A percentile compares a stretch with the other conserved stretches of the same genome.
These are phyloP conservation scores for Periconia macrospinosa DNA, from an alignment of 2,329 filamentous ascomycete genomes.

Conservation along the genomic window DNA sequence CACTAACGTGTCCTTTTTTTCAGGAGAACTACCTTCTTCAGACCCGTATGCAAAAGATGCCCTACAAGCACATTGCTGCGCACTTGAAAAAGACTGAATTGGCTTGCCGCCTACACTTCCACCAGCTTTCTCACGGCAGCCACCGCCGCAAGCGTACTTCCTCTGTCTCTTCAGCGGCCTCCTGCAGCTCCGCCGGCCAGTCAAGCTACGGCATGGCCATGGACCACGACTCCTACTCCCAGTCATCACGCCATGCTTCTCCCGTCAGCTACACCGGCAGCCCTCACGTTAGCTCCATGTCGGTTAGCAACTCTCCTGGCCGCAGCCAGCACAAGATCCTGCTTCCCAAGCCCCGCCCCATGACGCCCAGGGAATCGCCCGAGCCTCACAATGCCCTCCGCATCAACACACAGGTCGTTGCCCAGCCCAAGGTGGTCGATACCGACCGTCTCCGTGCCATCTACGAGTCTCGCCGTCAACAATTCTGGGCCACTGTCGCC, in stretches of 20 bases:
- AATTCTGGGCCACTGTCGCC: slow-evolving; percentile 74
- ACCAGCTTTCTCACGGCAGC: slow-evolving; percentile 80
- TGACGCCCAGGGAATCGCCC: slow-evolving; percentile 42
- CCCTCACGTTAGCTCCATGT: slow-evolving; percentile 33
- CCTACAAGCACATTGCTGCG: slow-evolving; percentile 85
- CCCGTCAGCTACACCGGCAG: slow-evolving; percentile 54
- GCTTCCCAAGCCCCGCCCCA: slow-evolving; percentile 64
- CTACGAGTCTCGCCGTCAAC: slow-evolving; percentile 69
- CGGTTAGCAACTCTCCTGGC: slow-evolving; percentile 56
- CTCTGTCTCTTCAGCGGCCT: slow-evolving; percentile 63
- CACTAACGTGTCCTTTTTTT: slow-evolving; percentile 19
- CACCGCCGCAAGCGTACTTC: slow-evolving; percentile 77
- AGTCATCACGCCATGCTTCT: slow-evolving; percentile 44
- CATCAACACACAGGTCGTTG: slow-evolving; percentile 48
- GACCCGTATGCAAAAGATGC: slow-evolving; percentile 84
- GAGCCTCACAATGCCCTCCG: slow-evolving; percentile 45
- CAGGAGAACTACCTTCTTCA: slow-evolving; percentile 83
- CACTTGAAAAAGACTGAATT: slow-evolving; percentile 87
- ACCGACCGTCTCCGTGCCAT: slow-evolving; percentile 69
- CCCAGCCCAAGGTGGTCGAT: slow-evolving; percentile 58
- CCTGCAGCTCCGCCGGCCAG: slow-evolving; percentile 41
- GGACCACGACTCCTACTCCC: slow-evolving; percentile 40
- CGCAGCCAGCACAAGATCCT: slow-evolving; percentile 55
- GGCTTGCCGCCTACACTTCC: slow-evolving; percentile 83
- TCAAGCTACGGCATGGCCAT: slow-evolving; percentile 43